Conservation (phyloP, 257 asterid species). For the Solanum piurae region DNA sequence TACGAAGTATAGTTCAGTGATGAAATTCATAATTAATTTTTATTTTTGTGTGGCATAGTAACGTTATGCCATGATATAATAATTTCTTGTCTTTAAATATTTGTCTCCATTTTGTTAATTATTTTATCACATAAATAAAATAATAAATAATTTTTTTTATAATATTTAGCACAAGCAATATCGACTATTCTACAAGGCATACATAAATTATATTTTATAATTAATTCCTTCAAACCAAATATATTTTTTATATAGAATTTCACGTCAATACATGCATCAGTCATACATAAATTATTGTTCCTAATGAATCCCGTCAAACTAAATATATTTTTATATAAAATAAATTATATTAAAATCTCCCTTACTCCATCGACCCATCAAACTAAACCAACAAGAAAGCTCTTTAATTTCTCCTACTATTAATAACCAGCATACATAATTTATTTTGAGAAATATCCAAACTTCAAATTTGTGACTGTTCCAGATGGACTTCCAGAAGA, state of each 20-base stretch:
- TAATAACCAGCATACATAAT: background rate
- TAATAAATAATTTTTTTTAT: no score
- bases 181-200: background rate
- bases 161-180: background rate
- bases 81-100: background rate
- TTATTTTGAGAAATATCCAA: background rate
- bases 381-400: background rate
- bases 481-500: slow-evolving; percentile 6
- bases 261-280: background rate
- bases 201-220: no score
- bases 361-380: background rate
- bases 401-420: background rate
- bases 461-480: slow-evolving; percentile 4
- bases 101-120: no score
- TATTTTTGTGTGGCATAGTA: background rate
- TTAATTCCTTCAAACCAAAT: background rate
- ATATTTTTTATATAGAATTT: no score
- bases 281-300: background rate
- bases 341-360: background rate
- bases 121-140: background rate
- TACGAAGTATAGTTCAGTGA: background rate
- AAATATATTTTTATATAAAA: background rate
- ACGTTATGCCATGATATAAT: background rate
- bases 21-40: background rate
- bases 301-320: background rate